phyloP scores from a whole-genome alignment of 306 rosid genomes.

The Fragaria ananassa region DNA sequence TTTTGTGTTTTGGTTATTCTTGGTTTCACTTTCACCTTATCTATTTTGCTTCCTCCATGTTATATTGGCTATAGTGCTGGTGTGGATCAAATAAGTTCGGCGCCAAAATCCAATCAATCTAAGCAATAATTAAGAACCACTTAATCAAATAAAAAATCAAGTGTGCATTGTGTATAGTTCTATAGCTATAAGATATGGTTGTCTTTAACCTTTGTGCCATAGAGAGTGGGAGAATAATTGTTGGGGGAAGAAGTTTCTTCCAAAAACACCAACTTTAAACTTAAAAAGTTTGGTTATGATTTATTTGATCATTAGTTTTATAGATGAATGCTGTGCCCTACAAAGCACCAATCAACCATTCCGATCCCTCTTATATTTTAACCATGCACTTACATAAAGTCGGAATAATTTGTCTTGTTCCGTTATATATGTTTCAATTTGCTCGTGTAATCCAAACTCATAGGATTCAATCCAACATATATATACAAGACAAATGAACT shows the following conservation, averaged over 20 bases:
- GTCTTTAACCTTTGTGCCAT: background rate
- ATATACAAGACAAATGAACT: background rate
- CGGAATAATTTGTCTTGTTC: conserved; percentile 1
- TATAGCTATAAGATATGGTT: background rate
- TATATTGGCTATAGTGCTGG: background rate
- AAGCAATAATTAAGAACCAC: background rate
- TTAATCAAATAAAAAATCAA: background rate
- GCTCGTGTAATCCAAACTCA: background rate
- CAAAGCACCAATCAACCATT: background rate
- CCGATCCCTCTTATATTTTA: background rate
- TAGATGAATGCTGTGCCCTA: background rate
- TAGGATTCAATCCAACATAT: conserved; percentile 1
- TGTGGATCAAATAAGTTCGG: conserved; percentile 8
- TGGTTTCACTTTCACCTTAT: background rate
- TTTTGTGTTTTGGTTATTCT: background rate
- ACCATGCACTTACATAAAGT: background rate
- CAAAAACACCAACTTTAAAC: background rate
- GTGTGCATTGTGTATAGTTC: background rate
- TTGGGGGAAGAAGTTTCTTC: conserved; percentile 12
- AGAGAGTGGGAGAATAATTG: conserved; percentile 13
- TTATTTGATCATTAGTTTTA: background rate
- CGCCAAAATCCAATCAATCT: conserved; percentile 7
- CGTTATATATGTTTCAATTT: background rate
- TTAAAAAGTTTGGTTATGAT: background rate
- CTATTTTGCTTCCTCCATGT: conserved; percentile 4